Evolutionary conservation across 73 alveolate genomes (phyloP).

Genomic region (Stentor coeruleus): DNA sequence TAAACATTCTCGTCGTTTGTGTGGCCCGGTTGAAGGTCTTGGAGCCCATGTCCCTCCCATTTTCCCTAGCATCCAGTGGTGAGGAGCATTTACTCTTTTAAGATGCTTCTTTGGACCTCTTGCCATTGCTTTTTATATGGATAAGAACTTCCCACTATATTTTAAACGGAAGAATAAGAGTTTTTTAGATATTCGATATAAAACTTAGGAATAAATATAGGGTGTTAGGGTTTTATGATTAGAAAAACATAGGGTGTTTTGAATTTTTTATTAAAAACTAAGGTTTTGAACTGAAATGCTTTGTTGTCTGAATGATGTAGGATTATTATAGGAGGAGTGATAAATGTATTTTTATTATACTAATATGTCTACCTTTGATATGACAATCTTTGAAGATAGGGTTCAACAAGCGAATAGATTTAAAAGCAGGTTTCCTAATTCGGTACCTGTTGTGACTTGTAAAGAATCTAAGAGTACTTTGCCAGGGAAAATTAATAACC

Average conservation of each 20-base stretch:
- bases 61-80: constrained; percentile 98
- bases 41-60: constrained; percentile 89
- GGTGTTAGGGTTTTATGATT: no score
- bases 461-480: background rate
- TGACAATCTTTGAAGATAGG: background rate
- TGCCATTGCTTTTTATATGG: constrained; percentile 83
- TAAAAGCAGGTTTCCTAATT: background rate
- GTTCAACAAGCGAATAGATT: constrained; percentile 12
- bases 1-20: constrained; percentile 93
- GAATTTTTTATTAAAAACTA: no score
- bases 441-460: background rate
- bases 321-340: no score
- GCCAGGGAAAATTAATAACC: background rate
- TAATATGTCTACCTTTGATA: background rate
- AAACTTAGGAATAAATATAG: no score
- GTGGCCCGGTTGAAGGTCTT: constrained; percentile 97
- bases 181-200: no score
- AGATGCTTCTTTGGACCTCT: constrained; percentile 98
- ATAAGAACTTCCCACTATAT: no score
- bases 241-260: no score
- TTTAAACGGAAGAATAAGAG: no score
- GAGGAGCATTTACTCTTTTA: constrained; percentile 98
- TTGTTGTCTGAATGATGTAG: no score
- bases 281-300: no score
- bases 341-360: no score